Evolutionary conservation across 768 basidiomycete species (phyloP).

Genomic region (Leccinum subgranulosum): DNA sequence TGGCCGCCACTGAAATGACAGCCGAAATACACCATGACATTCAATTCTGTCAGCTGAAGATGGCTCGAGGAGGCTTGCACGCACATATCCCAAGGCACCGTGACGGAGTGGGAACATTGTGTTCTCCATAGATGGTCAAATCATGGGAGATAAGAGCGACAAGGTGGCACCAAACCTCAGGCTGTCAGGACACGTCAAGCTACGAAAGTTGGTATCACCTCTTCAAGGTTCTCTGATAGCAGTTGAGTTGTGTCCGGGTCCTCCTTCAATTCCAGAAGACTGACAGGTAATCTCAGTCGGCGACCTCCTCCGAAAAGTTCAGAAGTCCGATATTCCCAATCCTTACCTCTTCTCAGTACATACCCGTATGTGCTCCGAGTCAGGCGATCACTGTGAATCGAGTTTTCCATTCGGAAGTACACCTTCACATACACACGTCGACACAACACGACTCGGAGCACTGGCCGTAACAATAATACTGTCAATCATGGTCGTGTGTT

Average conservation of each 20-base stretch:
- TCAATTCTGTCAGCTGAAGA: not conserved
- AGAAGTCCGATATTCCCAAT: not conserved
- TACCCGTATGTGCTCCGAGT: not conserved
- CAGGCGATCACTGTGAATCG: not conserved
- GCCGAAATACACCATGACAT: not conserved
- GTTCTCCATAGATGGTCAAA: not conserved
- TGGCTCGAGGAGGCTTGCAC: not conserved
- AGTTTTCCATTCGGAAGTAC: not conserved
- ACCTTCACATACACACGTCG: not conserved
- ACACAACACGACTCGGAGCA: too few relatives aligned
- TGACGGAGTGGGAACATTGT: not conserved
- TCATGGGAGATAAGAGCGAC: constrained; percentile 3
- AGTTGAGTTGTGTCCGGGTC: not conserved
- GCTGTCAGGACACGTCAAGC: not conserved
- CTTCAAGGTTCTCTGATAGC: not conserved
- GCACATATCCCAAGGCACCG: not conserved
- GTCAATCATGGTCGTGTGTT: too few relatives aligned
- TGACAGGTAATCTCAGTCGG: too few relatives aligned
- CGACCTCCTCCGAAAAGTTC: not conserved
- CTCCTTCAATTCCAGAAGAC: not conserved
- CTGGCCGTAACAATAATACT: too few relatives aligned
- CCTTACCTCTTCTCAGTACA: not conserved
- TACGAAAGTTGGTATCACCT: too few relatives aligned
- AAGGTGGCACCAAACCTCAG: not conserved
- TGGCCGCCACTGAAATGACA: not conserved